Evolutionary conservation across 2,329 filamentous ascomycete genomes (phyloP), one percentile per base, ranked within the genome.

Genomic region (Alternaria viburni): DNA sequence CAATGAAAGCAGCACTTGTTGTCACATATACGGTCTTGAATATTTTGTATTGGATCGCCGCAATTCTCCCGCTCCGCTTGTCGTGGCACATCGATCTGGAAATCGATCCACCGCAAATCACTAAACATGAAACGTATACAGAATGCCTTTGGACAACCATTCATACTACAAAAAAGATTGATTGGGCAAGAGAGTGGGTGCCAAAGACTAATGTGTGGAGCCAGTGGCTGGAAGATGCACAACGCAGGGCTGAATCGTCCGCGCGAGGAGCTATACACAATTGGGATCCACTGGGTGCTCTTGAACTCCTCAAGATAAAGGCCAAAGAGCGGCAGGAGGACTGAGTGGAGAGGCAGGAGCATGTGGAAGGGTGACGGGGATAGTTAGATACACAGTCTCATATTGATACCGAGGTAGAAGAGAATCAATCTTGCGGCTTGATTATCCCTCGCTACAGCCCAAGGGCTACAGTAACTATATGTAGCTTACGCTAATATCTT

Each of bases 1-100:
- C 57, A 3, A 59, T 54, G 17, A 54, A 59, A 23, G 49, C 57
- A 30, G 57, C 57, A 19, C 49, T 59, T 10, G 47, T 30, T 28
- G 49, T 46, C 26, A 46, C 36, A 15, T 54, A 54, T 13, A 54
- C 57, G 7, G 19, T 36, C 3, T 9, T 59, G 6, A 59, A 59
- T 13, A 2, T 54, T 15, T 32, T 47, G 3, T 59, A 59, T 41
- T 54, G 50, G 30, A 15, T 46, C 19, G 44, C 44, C 19, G 44
- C 44, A 15, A 46, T 46, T 9, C 44, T 46, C 0, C 44, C 44
- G 19, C 2, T 46, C 19, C 19, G 19, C 12, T 46, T 46, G 6
- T 46, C 44, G 1, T 46, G 44, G 44, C 44, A 46, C 19, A 46
- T 45, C 6, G 19, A 45, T 21, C 43, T 45, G 17, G 11, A 13